Conservation (phyloP, 129 eudicot genomes). For the Flaveria brownii region DNA sequence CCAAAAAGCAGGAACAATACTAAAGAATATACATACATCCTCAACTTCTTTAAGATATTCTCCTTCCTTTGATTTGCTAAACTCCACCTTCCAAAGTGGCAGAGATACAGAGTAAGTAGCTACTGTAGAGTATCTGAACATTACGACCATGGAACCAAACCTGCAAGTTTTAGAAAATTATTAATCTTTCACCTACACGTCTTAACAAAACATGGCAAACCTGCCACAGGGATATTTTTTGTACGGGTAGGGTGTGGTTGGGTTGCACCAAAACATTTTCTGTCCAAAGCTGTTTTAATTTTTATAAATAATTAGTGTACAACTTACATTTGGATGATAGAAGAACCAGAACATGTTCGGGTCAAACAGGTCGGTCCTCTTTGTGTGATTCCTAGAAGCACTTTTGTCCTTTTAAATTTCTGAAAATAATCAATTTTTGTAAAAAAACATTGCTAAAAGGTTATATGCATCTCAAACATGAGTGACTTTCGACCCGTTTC, state of each 20-base stretch:
- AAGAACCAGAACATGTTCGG: too few species aligned
- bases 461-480: too few species aligned
- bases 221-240: neutral
- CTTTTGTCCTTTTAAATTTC: too few species aligned
- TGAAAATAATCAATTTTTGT: too few species aligned
- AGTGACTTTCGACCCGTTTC: too few species aligned
- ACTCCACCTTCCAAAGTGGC: slow-evolving; percentile 68
- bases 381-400: too few species aligned
- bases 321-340: too few species aligned
- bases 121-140: slow-evolving; percentile 78
- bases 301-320: neutral
- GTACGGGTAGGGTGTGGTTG: neutral
- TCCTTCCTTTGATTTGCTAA: slow-evolving; percentile 44
- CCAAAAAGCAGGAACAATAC: neutral
- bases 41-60: slow-evolving; percentile 63
- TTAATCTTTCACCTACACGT: neutral
- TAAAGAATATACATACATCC: slow-evolving; percentile 50
- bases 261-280: neutral
- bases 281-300: neutral
- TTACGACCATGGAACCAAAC: slow-evolving; percentile 85
- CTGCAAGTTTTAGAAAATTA: slow-evolving; percentile 43
- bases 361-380: too few species aligned
- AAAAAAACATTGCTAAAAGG: too few species aligned
- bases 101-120: slow-evolving; percentile 70
- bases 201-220: neutral